Evolutionary conservation across 139 green algal species (phyloP).

Genomic region (Auxenochlorella pyrenoidosa): DNA sequence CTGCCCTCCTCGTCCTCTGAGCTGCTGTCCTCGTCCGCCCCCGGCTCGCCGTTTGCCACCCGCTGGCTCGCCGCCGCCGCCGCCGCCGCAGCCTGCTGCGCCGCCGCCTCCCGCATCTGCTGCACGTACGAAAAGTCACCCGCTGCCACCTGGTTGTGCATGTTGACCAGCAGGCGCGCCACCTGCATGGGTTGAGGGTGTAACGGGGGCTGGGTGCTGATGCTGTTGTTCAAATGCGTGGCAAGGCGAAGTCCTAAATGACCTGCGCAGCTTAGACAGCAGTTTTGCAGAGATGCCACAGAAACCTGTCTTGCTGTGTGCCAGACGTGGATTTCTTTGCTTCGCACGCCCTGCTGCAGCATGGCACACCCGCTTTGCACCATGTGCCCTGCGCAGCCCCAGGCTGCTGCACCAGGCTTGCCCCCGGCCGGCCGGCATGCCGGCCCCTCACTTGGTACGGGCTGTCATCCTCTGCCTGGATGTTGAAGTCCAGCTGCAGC

Average conservation of each 20-base stretch:
- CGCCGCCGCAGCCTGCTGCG: no score
- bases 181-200: conserved; percentile 19
- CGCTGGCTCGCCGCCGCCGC: conserved; percentile 7
- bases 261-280: not conserved
- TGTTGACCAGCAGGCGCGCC: conserved; percentile 49
- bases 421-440: no score
- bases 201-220: no score
- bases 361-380: no score
- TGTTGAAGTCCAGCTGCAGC: conserved; percentile 52
- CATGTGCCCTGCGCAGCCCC: not conserved
- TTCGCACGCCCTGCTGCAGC: no score
- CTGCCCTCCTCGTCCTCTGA: conserved; percentile 30
- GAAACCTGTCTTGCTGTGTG: no score
- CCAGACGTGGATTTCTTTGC: no score
- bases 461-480: conserved; percentile 58
- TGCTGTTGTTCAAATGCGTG: no score
- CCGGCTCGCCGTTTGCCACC: conserved; percentile 4
- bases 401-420: not conserved
- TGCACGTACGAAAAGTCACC: conserved; percentile 50
- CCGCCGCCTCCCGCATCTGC: not conserved
- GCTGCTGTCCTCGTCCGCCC: conserved; percentile 20
- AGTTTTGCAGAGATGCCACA: no score
- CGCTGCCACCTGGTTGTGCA: conserved; percentile 53
- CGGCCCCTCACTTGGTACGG: conserved; percentile 42
- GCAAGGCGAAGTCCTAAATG: no score